A percentile compares a stretch with the other conserved stretches of the same genome.
Evolutionary conservation across 768 basidiomycete genomes (phyloP).

Genomic region (Termitomyces sp.): DNA sequence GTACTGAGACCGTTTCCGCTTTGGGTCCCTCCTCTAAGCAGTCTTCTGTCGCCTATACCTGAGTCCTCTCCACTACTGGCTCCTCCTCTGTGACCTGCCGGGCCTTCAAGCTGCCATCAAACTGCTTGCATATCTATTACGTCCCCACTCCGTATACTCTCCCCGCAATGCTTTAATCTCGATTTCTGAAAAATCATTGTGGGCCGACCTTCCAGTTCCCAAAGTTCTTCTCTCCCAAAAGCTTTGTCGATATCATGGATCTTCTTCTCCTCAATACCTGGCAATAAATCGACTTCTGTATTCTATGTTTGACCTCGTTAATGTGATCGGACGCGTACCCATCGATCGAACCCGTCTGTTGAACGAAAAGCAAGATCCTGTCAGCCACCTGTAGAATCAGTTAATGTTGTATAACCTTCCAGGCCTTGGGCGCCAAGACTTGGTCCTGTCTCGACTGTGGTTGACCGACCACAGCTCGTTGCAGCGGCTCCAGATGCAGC

Average conservation of each 20-base stretch:
- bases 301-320: too few relatives aligned
- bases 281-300: neutral
- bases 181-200: neutral
- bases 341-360: neutral
- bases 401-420: neutral
- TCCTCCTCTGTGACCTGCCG: too few relatives aligned
- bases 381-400: neutral
- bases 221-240: neutral
- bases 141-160: too few relatives aligned
- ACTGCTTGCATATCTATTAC: too few relatives aligned
- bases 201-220: neutral
- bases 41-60: neutral
- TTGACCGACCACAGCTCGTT: neutral
- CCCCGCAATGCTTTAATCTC: too few relatives aligned
- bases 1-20: neutral
- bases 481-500: constrained; percentile 2
- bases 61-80: neutral
- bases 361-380: constrained; percentile 3
- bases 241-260: neutral
- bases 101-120: neutral
- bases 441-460: constrained; percentile 1
- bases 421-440: constrained; percentile 8
- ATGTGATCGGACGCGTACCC: neutral
- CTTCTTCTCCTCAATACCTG: neutral
- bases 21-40: neutral